Evolutionary conservation across 2,329 filamentous ascomycete genomes (phyloP).

Genomic region (Fusarium armeniacum): DNA sequence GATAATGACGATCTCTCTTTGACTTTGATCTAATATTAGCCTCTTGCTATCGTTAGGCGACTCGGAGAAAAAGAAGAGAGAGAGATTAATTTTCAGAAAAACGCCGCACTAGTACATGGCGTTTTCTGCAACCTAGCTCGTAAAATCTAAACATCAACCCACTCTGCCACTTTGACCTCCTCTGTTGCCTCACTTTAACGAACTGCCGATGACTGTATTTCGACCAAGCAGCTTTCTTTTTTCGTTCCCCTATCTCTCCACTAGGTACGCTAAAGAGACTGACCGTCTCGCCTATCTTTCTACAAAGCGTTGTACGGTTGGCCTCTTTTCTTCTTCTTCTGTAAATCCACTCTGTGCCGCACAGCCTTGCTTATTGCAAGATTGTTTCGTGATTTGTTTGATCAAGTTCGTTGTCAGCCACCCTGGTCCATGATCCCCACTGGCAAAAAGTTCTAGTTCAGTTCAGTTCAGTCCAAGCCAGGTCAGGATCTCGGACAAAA

Average conservation of each 20-base stretch:
- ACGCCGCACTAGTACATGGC: conserved; percentile 38
- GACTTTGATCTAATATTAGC: conserved; percentile 21
- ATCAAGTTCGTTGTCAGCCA: neutral
- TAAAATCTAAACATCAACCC: conserved; percentile 9
- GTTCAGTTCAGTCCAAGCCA: neutral
- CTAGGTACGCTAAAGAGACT: neutral
- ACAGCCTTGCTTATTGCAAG: neutral
- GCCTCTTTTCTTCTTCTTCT: neutral
- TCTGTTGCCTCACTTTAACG: conserved; percentile 4
- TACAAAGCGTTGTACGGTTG: neutral
- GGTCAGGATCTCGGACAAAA: neutral
- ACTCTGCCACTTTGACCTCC: neutral
- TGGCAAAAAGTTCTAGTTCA: neutral
- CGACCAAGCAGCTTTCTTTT: conserved; percentile 11
- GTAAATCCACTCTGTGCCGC: neutral
- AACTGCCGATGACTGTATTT: conserved; percentile 8
- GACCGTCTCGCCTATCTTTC: neutral
- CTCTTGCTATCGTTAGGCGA: neutral
- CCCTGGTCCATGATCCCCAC: neutral
- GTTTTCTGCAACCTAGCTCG: conserved; percentile 28
- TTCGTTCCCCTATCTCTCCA: conserved; percentile 2
- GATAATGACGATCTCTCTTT: neutral
- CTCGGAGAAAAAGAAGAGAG: conserved; percentile 4
- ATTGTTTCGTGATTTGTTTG: conserved; percentile 7
- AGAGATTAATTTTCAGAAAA: conserved; percentile 8